phyloP scores from a whole-genome alignment of 2,329 filamentous ascomycete species.

The Botrytis medusae region DNA sequence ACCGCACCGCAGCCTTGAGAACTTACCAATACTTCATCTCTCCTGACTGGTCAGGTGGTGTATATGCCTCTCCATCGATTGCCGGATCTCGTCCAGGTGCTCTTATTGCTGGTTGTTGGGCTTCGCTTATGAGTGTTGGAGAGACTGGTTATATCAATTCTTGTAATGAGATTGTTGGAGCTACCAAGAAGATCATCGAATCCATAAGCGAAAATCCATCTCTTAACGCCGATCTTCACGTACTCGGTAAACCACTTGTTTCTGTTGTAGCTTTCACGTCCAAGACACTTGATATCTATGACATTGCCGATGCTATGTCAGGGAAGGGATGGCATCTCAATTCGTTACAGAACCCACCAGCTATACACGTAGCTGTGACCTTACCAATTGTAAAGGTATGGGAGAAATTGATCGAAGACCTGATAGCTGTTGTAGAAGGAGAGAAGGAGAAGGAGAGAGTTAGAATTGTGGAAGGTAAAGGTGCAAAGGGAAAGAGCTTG shows the following conservation, averaged over 20 bases:
- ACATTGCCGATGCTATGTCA: conserved; percentile 86
- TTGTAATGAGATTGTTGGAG: conserved; percentile 83
- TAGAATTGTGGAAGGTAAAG: conserved; percentile 67
- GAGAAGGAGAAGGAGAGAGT: conserved; percentile 81
- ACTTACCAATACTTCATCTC: conserved; percentile 96
- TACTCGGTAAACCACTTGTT: conserved; percentile 84
- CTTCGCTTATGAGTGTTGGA: conserved; percentile 83
- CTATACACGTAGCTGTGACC: conserved; percentile 92
- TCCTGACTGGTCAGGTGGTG: conserved; percentile 91
- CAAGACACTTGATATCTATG: conserved; percentile 87
- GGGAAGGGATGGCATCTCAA: conserved; percentile 92
- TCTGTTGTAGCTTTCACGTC: conserved; percentile 86
- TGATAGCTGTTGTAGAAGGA: conserved; percentile 64
- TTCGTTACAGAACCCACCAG: conserved; percentile 84
- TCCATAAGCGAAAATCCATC: conserved; percentile 69
- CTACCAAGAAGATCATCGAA: conserved; percentile 77
- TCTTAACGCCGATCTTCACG: conserved; percentile 69
- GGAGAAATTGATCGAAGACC: conserved; percentile 74
- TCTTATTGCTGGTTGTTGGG: conserved; percentile 94
- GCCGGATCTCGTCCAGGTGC: conserved; percentile 91
- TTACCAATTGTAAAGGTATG: conserved; percentile 79
- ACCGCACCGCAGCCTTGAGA: conserved; percentile 75
- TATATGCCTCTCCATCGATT: conserved; percentile 90
- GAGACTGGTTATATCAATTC: conserved; percentile 85
- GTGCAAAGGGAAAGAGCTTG: conserved; percentile 62